Base-by-base conservation (phyloP, 2,329 filamentous ascomycete species). In the Raffaelea albimanens region DNA sequence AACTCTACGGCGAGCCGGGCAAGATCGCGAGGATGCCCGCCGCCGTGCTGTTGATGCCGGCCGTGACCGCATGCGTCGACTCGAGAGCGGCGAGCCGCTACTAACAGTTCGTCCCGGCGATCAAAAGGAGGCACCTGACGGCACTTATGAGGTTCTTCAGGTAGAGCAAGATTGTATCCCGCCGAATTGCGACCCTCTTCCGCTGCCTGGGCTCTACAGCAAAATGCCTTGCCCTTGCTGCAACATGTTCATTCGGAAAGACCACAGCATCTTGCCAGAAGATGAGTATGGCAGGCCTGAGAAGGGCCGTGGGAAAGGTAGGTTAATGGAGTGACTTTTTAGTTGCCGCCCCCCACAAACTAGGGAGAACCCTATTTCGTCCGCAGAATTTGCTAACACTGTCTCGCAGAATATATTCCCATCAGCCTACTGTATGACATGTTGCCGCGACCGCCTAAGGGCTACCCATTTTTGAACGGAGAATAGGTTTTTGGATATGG, bases 361-460 rank as follows among this genome's bases (percentile, higher is more conserved):
- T n/a, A n/a, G n/a, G n/a, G n/a, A n/a, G n/a, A n/a, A n/a, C n/a
- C n/a, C n/a, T n/a, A n/a, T n/a, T n/a, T n/a, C n/a, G n/a, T n/a
- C n/a, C n/a, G n/a, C n/a, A n/a, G n/a, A n/a, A n/a, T n/a, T n/a
- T n/a, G n/a, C 25, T 29, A 29, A 29, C 25, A 29, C 13, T 42
- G 36, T 34, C 34, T n/a, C 8, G 5, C 23, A 46, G 45, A 46
- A 7, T 36, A 46, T 39, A 46, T 46, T 10, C 39, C 45, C n/a
- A 46, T 42, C 18, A 42, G 39, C 19, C 10, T 42, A 11, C 45
- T 46, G 16, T 46, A 46, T 20, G 45, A 46, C 39, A 46, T 42
- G 45, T 29, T 46, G 25, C 45, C 45, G 3, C 23, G 10, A 19
- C 44, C 44, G 25, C 44, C 44, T 8, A 46, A 46, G 11, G 19